Conservation (phyloP, 202 grass and related monocot species). For the Dendrocalamus latiflorus region DNA sequence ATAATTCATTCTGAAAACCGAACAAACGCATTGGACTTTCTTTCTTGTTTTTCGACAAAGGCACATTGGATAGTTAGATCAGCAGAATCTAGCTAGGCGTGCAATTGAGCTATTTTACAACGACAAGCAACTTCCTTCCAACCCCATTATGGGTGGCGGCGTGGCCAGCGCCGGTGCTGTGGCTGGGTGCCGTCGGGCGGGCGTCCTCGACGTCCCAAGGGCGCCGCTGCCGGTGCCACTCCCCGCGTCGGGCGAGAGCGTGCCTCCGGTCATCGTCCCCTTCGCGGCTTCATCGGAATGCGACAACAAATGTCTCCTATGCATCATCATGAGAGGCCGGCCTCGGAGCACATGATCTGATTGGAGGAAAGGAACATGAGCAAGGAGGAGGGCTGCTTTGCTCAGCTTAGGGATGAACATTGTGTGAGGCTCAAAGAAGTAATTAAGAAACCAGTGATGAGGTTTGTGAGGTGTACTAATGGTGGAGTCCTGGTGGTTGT, state of each 20-base stretch:
- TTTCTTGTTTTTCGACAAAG: too few relatives aligned
- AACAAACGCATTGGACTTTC: too few relatives aligned
- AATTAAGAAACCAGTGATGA: background rate
- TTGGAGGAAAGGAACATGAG: slow-evolving; percentile 28
- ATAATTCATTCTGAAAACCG: too few relatives aligned
- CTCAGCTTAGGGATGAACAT: slow-evolving; percentile 24
- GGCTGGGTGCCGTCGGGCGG: slow-evolving; percentile 40
- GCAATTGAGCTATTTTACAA: too few relatives aligned
- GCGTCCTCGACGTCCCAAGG: slow-evolving; percentile 24
- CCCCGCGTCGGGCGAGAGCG: background rate
- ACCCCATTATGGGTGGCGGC: slow-evolving; percentile 14
- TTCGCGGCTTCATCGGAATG: background rate
- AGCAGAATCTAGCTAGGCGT: too few relatives aligned
- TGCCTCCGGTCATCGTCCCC: background rate
- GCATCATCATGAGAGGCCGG: background rate
- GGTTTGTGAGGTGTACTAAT: background rate
- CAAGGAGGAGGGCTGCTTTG: background rate
- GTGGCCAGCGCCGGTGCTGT: slow-evolving; percentile 70
- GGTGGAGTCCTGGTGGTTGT: background rate
- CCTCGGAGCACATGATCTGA: background rate
- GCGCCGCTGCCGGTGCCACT: background rate
- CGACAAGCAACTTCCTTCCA: slow-evolving; percentile 38
- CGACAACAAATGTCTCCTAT: background rate
- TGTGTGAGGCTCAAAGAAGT: background rate
- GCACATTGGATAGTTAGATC: too few relatives aligned